Percentiles rank a stretch among this genome's conserved stretches.
phyloP scores from a whole-genome alignment of 805 yeast genomes.

The Lipomyces sp. region DNA sequence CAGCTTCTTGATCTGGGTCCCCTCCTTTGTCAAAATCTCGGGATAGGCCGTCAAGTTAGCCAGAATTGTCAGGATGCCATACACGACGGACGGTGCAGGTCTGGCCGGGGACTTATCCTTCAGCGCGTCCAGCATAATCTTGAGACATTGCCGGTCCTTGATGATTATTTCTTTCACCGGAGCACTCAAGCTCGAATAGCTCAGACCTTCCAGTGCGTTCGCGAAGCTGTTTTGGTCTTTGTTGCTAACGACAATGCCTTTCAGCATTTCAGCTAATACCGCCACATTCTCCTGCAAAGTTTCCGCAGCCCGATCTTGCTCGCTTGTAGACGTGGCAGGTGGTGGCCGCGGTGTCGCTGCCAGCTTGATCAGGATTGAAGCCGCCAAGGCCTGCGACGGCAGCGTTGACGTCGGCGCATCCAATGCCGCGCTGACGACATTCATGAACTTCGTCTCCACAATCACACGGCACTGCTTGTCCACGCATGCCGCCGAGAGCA shows the following conservation, averaged over 20 bases:
- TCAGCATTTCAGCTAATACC: conserved; percentile 35
- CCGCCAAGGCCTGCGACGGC: conserved; percentile 34
- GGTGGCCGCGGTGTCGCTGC: conserved; percentile 33
- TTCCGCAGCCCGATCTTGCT: conserved; percentile 19
- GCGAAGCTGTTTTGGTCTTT: conserved; percentile 14
- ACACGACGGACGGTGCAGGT: conserved; percentile 33
- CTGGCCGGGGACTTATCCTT: conserved; percentile 13
- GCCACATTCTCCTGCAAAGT: conserved; percentile 25
- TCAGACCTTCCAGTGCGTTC: conserved; percentile 38
- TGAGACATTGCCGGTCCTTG: conserved; percentile 25
- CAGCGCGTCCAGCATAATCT: conserved; percentile 19
- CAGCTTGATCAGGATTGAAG: conserved; percentile 38
- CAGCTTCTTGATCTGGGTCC: conserved; percentile 31
- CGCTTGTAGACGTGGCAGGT: conserved; percentile 18
- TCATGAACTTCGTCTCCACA: conserved; percentile 31
- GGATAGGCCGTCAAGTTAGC: conserved; percentile 38
- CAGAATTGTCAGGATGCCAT: conserved; percentile 36
- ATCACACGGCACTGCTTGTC: conserved; percentile 34
- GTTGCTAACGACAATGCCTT: conserved; percentile 28
- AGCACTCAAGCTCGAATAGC: conserved; percentile 37
- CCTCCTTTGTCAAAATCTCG: conserved; percentile 35
- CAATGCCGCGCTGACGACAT: conserved; percentile 30
- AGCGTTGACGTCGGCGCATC: conserved; percentile 23
- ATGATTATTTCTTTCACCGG: conserved; percentile 34
- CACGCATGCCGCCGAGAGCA: conserved; percentile 39